Base-by-base conservation (phyloP, 2,329 filamentous ascomycete genomes). In the Fusarium subglutinans region DNA sequence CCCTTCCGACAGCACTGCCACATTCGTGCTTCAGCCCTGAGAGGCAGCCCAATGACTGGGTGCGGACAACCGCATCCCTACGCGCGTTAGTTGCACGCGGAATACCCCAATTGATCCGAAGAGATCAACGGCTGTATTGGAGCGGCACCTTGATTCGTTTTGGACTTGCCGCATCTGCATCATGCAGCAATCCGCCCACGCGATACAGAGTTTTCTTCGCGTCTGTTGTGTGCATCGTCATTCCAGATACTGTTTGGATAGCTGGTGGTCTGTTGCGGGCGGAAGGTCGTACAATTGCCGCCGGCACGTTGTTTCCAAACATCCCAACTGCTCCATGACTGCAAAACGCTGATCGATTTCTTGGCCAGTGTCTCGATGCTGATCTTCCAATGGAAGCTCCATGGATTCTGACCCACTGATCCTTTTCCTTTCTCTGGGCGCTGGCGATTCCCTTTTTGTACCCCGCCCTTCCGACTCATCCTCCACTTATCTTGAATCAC, bases 31-130 rank as follows among this genome's bases (percentile, higher is more conserved):
- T 73, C 72, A 75, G 72, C 69, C 72, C 69, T 77, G 63, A 47
- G 63, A 61, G 56, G 54, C 63, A 71, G 58, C 64, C 69, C 47
- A 61, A 64, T 48, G 62, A 45, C 63, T 61, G 45, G 51, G 66
- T 45, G 48, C 61, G 53, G 66, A 58, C 48, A 58, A 65, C 55
- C 35, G 47, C 61, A 68, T 65, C 40, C 53, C 58, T 71, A 63
- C 69, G 63, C 63, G 63, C 63, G 57, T 63, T 69, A 38, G 37
- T 28, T 59, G 69, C 63, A 59, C 63, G 59, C 68, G 76, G 72
- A 74, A 77, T 66, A 55, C 35, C 61, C 75, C 71, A 69, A 75
- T 78, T 63, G 73, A 68, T 53, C 68, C 75, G 69, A 75, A 40
- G 66, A 75, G 73, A 78, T 78, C 76, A 76, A 74, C 66, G 62